phyloP scores from a whole-genome alignment of 176 grass and related monocot genomes.

The Canna indica region DNA sequence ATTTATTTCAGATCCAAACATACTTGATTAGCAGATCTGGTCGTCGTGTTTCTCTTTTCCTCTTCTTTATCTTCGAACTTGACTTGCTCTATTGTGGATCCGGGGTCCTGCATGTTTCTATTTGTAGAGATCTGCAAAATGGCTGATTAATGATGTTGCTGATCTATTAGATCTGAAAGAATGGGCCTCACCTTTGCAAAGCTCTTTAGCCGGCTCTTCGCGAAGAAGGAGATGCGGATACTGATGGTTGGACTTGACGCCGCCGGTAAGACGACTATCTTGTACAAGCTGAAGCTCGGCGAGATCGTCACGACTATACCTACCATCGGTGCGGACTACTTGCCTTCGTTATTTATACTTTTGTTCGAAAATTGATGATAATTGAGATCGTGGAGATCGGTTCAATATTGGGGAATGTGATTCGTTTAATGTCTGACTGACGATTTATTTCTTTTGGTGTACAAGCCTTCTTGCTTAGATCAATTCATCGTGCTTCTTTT shows the following conservation, averaged over 20 bases:
- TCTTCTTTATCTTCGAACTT: background rate
- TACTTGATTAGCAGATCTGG: background rate
- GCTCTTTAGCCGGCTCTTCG: conserved; percentile 77
- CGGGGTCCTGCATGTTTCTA: background rate
- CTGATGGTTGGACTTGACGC: conserved; percentile 79
- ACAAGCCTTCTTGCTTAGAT: background rate
- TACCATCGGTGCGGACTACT: conserved; percentile 40
- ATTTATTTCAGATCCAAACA: background rate
- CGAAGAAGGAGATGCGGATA: conserved; percentile 74
- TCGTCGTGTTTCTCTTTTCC: background rate
- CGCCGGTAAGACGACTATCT: conserved; percentile 69
- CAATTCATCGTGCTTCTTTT: background rate
- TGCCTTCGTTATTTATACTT: background rate
- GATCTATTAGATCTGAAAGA: conserved; percentile 18
- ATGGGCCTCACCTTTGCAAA: conserved; percentile 74
- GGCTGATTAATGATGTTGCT: background rate
- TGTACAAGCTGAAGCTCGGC: conserved; percentile 79
- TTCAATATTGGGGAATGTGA: too few relatives aligned
- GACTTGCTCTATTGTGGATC: background rate
- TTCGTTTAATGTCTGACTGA: too few relatives aligned
- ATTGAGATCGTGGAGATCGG: background rate
- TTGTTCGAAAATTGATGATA: background rate
- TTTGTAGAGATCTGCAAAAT: background rate
- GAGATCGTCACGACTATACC: conserved; percentile 78
- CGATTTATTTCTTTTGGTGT: background rate